Percentiles rank a stretch among this genome's conserved stretches.
Conservation (phyloP, 129 eudicot species). For the carrot (Daucus carota) region DNA sequence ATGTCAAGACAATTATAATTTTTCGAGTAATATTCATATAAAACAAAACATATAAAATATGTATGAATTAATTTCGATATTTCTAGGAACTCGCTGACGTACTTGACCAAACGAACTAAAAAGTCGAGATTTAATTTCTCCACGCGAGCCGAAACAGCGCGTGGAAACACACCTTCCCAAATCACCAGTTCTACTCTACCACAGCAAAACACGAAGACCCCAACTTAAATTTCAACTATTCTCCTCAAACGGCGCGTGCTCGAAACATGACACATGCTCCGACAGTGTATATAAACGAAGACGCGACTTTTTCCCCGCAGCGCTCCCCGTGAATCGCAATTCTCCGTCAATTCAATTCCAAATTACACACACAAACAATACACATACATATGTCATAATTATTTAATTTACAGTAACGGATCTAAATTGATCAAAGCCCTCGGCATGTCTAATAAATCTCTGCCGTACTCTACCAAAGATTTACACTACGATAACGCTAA, state of each 20-base stretch:
- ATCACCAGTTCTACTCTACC: not conserved
- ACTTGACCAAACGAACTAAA: too few species aligned
- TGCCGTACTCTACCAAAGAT: constrained; percentile 74
- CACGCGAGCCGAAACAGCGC: not conserved
- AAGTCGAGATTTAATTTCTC: too few species aligned
- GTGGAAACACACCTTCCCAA: not conserved
- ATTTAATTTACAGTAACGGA: not conserved
- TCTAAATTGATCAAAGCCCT: constrained; percentile 3
- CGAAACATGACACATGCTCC: not conserved
- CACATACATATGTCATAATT: not conserved
- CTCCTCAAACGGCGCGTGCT: constrained; percentile 1
- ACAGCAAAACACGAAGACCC: not conserved
- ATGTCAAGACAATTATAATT: too few species aligned
- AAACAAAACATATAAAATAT: too few species aligned
- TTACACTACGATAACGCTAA: constrained; percentile 73
- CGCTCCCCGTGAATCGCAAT: not conserved
- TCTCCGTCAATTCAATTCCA: not conserved
- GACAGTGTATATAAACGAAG: not conserved
- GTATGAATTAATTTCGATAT: too few species aligned
- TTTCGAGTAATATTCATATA: too few species aligned
- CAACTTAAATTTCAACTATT: not conserved
- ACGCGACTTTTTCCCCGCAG: not conserved
- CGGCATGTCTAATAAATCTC: constrained; percentile 42
- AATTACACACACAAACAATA: not conserved
- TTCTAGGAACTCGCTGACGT: too few species aligned